Evolutionary conservation across 1,139 yeast species (phyloP), one percentile per base, ranked within the genome.

Genomic region (Hyphopichia buzzinii): DNA sequence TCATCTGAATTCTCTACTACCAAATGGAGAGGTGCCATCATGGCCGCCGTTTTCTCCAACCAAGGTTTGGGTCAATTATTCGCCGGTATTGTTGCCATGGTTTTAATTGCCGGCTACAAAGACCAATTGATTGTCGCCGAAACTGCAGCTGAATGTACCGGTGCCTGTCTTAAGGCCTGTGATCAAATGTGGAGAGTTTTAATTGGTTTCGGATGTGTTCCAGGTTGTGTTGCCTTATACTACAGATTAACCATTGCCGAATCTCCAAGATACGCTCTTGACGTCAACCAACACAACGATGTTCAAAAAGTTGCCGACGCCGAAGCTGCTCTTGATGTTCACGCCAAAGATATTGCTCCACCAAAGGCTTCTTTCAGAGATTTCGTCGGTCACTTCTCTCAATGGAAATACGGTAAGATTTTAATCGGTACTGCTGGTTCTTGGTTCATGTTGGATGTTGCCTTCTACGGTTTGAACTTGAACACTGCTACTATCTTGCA

Each of bases 391-490:
- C 95, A 90, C 63, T 92, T 90, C 60, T 70, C 80, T 37, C 84
- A 88, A 68, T 89, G 97, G 96, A 86, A 74, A 65, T 84, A 88
- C 64, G 82, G 86, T 66, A 85, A 84, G 70, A 79, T 83, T 42
- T 73, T 92, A 51, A 50, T 92, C 37, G 98, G 97, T 60, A 90
- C 98, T 52, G 95, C 97, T 48, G 94, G 90, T 62, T 83, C 95
- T 34, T 92, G 98, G 98, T 90, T 90, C 73, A 74, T 83, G 72
- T 78, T 90, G 65, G 98, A 92, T 74, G 87, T 92, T 59, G 96
- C 97, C 43, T 89, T 81, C 75, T 92, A 92, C 62, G 95, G 96
- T 66, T 72, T 86, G 55, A 83, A 86, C 63, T 77, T 86, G 56
- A 86, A 86, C 72, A 70, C 89, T 50, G 81, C 94, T 26, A 71